Evolutionary conservation across 2,329 filamentous ascomycete genomes (phyloP), one percentile per base, ranked within the genome.

Genomic region (Pseudocercospora fuligena): DNA sequence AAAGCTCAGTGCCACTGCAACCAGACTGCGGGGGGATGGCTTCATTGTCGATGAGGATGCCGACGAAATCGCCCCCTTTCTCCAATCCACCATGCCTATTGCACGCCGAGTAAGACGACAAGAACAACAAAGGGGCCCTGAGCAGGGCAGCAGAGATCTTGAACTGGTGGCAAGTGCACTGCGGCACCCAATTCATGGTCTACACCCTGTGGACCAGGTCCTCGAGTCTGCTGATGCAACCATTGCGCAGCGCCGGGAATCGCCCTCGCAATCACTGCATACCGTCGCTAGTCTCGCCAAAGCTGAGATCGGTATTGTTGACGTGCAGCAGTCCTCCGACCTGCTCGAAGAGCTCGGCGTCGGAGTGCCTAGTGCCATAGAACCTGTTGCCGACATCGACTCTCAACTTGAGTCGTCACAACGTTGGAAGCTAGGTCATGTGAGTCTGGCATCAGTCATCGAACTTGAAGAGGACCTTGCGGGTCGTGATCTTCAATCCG

Each of bases 41-140:
- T 65, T 65, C 36, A 14, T 65, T 2, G 56, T 58, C 3, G 63
- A 65, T 23, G 57, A 60, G 6, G 40, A 51, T n/a, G 56, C 21
- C 5, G 21, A 27, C 3, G 16, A 9, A 19, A 3, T 14, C 7
- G 9, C 14, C 1, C 12, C 29, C 16, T 21, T 16, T 21, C 40
- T 19, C 16, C 40, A 43, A 19, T 40, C 31, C 19, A n/a, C 25
- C 5, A 43, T 51, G 47, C 63, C 63, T 16, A 25, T 23, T 25
- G 63, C 56, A 21, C 63, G 56, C 25, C 46, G 63, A 16, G 33
- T 46, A 25, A 65, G 63, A 29, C 56, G 56, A 25, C 40, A 49
- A 16, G 49, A 31, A 31, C 40, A 31, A 19, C 40, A 43, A 11
- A 31, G 11, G 7, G 11, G 14, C 5, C 14, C 59, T 23, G 21